These are phyloP conservation scores for Venturia asperata DNA, from an alignment of 2,329 filamentous ascomycete genomes.

Conservation along the genomic window DNA sequence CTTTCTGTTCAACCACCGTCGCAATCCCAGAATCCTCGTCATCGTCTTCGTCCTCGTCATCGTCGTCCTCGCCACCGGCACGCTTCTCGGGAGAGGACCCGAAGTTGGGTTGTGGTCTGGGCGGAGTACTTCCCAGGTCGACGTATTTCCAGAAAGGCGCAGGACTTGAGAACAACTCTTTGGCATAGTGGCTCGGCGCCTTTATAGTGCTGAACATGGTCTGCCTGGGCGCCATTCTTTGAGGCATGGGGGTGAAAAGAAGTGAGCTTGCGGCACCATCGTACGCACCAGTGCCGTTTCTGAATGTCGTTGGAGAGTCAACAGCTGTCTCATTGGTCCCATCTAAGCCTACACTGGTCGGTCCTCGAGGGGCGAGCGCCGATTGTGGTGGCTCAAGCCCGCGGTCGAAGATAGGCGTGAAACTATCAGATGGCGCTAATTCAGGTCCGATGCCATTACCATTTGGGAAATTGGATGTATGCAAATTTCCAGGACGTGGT, in stretches of 20 bases:
- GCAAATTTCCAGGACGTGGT: constrained; percentile 29
- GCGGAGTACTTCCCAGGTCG: constrained; percentile 63
- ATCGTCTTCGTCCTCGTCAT: constrained; percentile 29
- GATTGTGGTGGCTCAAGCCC: constrained; percentile 1
- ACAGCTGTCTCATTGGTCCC: constrained; percentile 8
- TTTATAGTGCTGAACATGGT: constrained; percentile 63
- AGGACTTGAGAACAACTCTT: constrained; percentile 61
- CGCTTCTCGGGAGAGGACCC: constrained; percentile 23
- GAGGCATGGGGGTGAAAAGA: constrained; percentile 64
- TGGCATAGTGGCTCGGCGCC: constrained; percentile 76
- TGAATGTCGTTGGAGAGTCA: constrained; percentile 12
- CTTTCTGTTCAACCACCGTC: constrained; percentile 26
- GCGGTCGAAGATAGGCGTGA: constrained; percentile 18
- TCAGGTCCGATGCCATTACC: neutral
- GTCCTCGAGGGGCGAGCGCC: constrained; percentile 4
- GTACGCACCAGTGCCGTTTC: constrained; percentile 24
- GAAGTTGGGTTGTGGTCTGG: constrained; percentile 31
- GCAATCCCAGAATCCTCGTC: constrained; percentile 32
- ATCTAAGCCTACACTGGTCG: constrained; percentile 2
- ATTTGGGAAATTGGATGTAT: constrained; percentile 16
- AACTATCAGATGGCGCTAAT: constrained; percentile 13
- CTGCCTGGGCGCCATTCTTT: constrained; percentile 57
- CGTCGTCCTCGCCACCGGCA: constrained; percentile 33
- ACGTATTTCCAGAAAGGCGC: constrained; percentile 86
- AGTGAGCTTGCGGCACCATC: constrained; percentile 38